Evolutionary conservation across 1,139 yeast genomes (phyloP).

Genomic region (Lodderomyces parapsilosis): DNA sequence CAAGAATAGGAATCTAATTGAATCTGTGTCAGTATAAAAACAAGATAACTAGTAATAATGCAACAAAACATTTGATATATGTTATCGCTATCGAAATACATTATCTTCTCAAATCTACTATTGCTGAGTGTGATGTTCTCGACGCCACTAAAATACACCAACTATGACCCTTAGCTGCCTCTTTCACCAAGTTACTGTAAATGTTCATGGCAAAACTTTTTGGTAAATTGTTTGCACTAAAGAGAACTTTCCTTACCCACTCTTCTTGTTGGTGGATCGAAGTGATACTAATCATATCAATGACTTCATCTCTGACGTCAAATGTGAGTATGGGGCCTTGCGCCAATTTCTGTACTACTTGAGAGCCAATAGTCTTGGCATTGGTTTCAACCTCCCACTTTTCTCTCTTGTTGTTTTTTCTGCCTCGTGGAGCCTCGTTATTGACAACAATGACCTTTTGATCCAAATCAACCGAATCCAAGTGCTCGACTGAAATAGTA

Average conservation of each 20-base stretch:
- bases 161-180: constrained; percentile 64
- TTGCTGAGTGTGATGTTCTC: constrained; percentile 67
- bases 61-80: background rate
- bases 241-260: constrained; percentile 84
- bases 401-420: constrained; percentile 68
- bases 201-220: constrained; percentile 75
- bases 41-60: background rate
- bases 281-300: constrained; percentile 77
- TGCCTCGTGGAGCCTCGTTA: constrained; percentile 70
- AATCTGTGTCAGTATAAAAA: background rate
- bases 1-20: constrained; percentile 6
- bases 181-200: constrained; percentile 69
- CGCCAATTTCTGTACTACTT: constrained; percentile 53
- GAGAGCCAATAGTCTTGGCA: constrained; percentile 59
- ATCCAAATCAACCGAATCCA: constrained; percentile 40
- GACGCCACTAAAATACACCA: constrained; percentile 77
- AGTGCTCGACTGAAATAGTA: constrained; percentile 8
- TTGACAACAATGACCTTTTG: constrained; percentile 64
- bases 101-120: constrained; percentile 63
- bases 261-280: constrained; percentile 79
- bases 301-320: constrained; percentile 78
- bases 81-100: no score
- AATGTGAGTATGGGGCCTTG: constrained; percentile 70
- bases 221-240: constrained; percentile 55
- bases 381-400: constrained; percentile 79